A percentile compares a stretch with the other conserved stretches of the same genome.
These are phyloP conservation scores for Paramyrothecium roridum DNA, from an alignment of 2,329 filamentous ascomycete species.

Conservation along the genomic window DNA sequence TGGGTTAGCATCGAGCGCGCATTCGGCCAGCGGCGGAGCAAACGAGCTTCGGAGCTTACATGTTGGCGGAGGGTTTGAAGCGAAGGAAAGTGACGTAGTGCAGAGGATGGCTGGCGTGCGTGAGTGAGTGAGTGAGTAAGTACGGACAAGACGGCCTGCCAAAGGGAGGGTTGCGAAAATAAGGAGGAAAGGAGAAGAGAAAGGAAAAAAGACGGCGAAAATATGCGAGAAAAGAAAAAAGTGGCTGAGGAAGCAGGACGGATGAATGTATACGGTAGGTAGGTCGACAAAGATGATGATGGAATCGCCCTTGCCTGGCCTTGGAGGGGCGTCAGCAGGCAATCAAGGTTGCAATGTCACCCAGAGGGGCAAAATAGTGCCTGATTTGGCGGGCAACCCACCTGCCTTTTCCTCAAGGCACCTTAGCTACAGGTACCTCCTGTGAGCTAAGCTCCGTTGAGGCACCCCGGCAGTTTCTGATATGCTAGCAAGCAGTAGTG, in stretches of 20 bases:
- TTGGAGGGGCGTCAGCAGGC: too few relatives aligned
- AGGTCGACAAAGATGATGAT: too few relatives aligned
- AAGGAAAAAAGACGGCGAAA: constrained; percentile 1
- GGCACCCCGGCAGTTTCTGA: too few relatives aligned
- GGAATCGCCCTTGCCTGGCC: too few relatives aligned
- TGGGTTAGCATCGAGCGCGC: constrained; percentile 10
- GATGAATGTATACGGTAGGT: too few relatives aligned
- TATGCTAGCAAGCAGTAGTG: too few relatives aligned
- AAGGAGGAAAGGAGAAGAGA: not conserved
- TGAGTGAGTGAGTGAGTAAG: not conserved
- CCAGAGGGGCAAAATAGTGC: not conserved
- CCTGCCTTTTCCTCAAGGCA: not conserved
- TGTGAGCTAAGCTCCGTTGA: too few relatives aligned
- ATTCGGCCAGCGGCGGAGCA: too few relatives aligned
- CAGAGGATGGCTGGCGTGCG: constrained; percentile 24
- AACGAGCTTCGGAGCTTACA: constrained; percentile 10
- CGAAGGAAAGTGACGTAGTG: not conserved
- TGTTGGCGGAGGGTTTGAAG: constrained; percentile 5
- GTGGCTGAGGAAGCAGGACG: not conserved
- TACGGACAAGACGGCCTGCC: not conserved
- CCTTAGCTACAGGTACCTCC: too few relatives aligned
- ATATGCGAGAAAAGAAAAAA: not conserved
- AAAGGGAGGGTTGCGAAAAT: not conserved
- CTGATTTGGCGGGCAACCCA: not conserved
- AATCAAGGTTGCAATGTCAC: not conserved